Evolutionary conservation across 176 grass and related monocot species (phyloP), one percentile per base, ranked within the genome.

Genomic region (Areca catechu): DNA sequence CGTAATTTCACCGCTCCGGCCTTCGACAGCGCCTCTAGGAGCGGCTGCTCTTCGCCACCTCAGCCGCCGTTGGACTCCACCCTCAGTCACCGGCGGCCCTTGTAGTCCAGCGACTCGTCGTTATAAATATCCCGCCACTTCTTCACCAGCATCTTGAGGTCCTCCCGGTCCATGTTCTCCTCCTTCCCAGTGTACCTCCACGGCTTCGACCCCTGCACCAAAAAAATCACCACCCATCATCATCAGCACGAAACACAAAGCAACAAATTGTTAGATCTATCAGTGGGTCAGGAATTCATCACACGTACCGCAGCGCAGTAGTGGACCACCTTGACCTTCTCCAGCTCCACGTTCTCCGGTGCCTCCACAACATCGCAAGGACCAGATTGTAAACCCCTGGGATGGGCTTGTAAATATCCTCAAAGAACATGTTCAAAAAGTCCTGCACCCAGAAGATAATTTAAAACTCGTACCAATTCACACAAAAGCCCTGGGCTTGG

Each of bases 301-400:
- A 48, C 23, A 53, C 72, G 47, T 64, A 89, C 86, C 75, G 84
- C 85, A 0, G 85, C 89, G 60, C 89, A 95, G 75, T 95, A 89
- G 78, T 95, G 89, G 63, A 95, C 89, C 10, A 77, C 85, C 78
- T 95, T 95, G 15, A 89, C 89, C 70, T 83, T 55, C 52, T 65
- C 22, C 28, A 95, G 84, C 29, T 68, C 65, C 0, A 89, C 62
- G 16, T 80, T 89, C 1, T 95, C 85, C 1, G 89, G 89, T 95
- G 90, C 57, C 82, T 69, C 90, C 90, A 95, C 0, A 95, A 73
- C 85, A 95, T 89, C 19, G 90, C 90, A 20, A 95, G 24, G 5
- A 95, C 90, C 0, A 95, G 82, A 67, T 95, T 95, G n/a, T n/a
- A n/a, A n/a, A n/a, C n/a, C n/a, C n/a, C n/a, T n/a, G n/a, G n/a